These are phyloP conservation scores for Fusarium siculi DNA, from an alignment of 2,329 filamentous ascomycete genomes.

Conservation along the genomic window DNA sequence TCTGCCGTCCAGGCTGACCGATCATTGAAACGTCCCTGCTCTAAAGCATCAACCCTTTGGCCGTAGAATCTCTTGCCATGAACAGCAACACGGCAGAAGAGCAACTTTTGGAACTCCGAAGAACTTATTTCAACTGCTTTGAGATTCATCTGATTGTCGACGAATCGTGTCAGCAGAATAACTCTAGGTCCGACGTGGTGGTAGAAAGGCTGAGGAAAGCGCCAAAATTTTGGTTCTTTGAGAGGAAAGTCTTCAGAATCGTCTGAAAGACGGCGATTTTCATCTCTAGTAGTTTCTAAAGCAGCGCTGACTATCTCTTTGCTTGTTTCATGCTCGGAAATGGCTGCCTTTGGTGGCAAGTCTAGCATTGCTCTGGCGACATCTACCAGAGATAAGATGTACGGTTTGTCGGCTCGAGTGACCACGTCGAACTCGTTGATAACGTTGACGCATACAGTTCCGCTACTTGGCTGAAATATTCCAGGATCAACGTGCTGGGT, in stretches of 20 bases:
- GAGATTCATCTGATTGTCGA: slow-evolving; percentile 16
- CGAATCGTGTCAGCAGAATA: slow-evolving; percentile 27
- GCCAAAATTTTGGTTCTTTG: slow-evolving; percentile 6
- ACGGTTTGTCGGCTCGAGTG: slow-evolving; percentile 35
- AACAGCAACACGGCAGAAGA: slow-evolving; percentile 37
- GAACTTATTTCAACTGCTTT: slow-evolving; percentile 20
- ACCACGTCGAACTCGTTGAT: slow-evolving; percentile 42
- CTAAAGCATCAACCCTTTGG: slow-evolving; percentile 23
- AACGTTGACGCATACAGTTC: slow-evolving; percentile 36
- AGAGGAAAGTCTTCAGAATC: background rate
- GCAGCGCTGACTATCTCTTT: background rate
- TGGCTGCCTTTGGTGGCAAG: background rate
- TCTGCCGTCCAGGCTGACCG: slow-evolving; percentile 4
- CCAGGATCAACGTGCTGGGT: slow-evolving; percentile 14
- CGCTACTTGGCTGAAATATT: background rate
- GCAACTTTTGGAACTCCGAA: slow-evolving; percentile 27
- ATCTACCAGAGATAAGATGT: slow-evolving; percentile 36
- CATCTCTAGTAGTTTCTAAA: background rate
- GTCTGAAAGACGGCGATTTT: background rate
- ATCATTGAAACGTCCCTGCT: slow-evolving; percentile 30
- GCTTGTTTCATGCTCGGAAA: background rate
- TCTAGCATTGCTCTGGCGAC: slow-evolving; percentile 17
- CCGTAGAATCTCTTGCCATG: slow-evolving; percentile 28
- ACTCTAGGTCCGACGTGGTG: slow-evolving; percentile 34
- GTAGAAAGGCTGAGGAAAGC: slow-evolving; percentile 24